phyloP scores from a whole-genome alignment of 1,284 basidiomycete species.

The Ganoderma lucidum region DNA sequence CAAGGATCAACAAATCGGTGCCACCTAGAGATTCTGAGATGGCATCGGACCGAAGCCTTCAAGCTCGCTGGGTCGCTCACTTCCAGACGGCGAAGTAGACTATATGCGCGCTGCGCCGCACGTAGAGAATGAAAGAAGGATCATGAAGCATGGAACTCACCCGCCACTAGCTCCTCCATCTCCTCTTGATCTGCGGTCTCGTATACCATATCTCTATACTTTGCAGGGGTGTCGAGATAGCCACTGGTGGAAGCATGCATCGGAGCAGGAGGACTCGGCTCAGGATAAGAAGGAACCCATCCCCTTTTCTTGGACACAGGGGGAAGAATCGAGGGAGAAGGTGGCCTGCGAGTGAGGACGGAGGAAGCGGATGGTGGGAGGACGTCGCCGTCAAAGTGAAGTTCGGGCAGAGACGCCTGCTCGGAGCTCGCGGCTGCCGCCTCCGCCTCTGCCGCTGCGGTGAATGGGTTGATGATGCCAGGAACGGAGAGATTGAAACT shows the following conservation, averaged over 20 bases:
- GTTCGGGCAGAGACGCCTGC: constrained; percentile 38
- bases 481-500: constrained; percentile 70
- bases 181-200: constrained; percentile 43
- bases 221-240: constrained; percentile 71
- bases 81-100: neutral
- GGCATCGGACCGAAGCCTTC: neutral
- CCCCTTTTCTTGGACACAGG: constrained; percentile 67
- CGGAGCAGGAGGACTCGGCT: constrained; percentile 59
- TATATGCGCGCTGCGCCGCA: constrained; percentile 3
- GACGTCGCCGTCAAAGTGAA: constrained; percentile 21
- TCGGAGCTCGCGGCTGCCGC: constrained; percentile 25
- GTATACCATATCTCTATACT: constrained; percentile 61
- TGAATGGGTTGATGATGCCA: constrained; percentile 72
- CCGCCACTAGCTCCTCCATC: constrained; percentile 55
- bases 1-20: neutral
- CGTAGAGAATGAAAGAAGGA: neutral
- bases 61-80: neutral
- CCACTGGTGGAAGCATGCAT: constrained; percentile 62
- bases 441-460: constrained; percentile 30
- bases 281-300: constrained; percentile 70
- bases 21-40: neutral
- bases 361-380: constrained; percentile 16
- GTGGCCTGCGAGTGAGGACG: constrained; percentile 34
- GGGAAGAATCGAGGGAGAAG: constrained; percentile 39
- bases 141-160: constrained; percentile 45